phyloP scores from a whole-genome alignment of 2,329 filamentous ascomycete species.

The Amauroascus verrucosus region DNA sequence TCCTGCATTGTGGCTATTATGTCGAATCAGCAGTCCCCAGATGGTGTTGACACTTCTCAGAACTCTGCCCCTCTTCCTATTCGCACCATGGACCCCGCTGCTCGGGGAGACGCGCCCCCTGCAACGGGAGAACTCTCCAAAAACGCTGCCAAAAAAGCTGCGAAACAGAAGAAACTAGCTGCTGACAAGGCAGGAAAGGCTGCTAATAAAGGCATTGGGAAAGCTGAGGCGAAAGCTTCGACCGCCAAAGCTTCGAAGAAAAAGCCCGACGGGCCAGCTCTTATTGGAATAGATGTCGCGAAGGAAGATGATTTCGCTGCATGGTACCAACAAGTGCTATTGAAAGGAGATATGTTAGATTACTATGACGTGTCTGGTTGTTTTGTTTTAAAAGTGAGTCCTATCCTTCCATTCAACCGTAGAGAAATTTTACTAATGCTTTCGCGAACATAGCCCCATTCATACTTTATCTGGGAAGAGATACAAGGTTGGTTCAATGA shows the following conservation, averaged over 20 bases:
- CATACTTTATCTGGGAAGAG: conserved; percentile 58
- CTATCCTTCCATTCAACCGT: neutral
- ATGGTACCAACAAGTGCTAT: conserved; percentile 97
- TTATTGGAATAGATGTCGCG: conserved; percentile 78
- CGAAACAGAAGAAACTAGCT: conserved; percentile 37
- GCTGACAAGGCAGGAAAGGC: conserved; percentile 34
- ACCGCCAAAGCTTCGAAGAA: conserved; percentile 38
- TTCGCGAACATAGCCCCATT: conserved; percentile 41
- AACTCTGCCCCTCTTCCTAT: conserved; percentile 27
- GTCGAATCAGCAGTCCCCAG: conserved; percentile 10
- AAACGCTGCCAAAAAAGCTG: conserved; percentile 41
- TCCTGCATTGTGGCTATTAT: neutral
- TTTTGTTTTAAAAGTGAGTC: conserved; percentile 71
- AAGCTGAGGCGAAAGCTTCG: conserved; percentile 37
- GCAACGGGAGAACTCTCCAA: conserved; percentile 30
- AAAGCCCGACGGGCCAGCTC: conserved; percentile 50
- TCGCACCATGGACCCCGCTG: conserved; percentile 33
- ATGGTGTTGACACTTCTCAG: conserved; percentile 15
- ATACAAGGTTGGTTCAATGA: conserved; percentile 49
- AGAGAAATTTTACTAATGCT: neutral
- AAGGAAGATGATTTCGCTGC: conserved; percentile 81
- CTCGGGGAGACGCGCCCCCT: conserved; percentile 22
- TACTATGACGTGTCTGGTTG: conserved; percentile 98
- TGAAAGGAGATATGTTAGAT: conserved; percentile 94
- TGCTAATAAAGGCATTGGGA: conserved; percentile 32